Evolutionary conservation across 2,329 filamentous ascomycete species (phyloP).

Genomic region (Penicillium expansum): DNA sequence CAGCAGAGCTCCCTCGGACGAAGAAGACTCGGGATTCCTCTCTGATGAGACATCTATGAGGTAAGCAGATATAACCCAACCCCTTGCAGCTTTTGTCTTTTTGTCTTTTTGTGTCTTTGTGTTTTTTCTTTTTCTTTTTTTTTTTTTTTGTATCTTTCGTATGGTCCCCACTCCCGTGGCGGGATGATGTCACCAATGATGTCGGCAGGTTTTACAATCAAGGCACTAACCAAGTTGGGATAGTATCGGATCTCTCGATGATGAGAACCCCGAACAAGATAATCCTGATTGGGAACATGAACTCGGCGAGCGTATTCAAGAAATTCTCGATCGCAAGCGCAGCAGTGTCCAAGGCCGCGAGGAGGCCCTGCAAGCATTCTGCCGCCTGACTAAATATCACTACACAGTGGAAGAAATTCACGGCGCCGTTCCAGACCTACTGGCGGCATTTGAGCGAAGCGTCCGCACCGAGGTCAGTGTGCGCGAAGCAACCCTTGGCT

Average conservation of each 20-base stretch:
- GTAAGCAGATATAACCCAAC: conserved; percentile 40
- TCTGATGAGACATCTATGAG: conserved; percentile 60
- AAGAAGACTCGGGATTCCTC: conserved; percentile 55
- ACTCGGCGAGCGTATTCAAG: conserved; percentile 64
- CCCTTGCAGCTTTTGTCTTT: neutral
- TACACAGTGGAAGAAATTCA: conserved; percentile 64
- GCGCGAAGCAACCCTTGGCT: conserved; percentile 66
- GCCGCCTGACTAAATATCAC: conserved; percentile 65
- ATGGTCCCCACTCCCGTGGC: conserved; percentile 21
- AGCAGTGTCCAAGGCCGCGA: conserved; percentile 71
- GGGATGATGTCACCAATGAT: conserved; percentile 37
- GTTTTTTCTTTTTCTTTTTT: conserved; percentile 31
- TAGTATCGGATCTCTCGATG: conserved; percentile 66
- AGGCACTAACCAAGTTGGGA: conserved; percentile 11
- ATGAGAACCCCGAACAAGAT: conserved; percentile 55
- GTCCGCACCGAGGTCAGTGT: conserved; percentile 67
- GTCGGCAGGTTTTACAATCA: conserved; percentile 4
- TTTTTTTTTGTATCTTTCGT: conserved; percentile 27
- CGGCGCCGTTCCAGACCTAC: conserved; percentile 58
- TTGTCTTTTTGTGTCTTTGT: neutral
- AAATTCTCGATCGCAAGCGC: conserved; percentile 74
- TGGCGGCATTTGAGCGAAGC: conserved; percentile 65
- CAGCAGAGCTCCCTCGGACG: conserved; percentile 58
- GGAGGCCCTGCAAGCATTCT: conserved; percentile 59
- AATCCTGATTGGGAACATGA: conserved; percentile 60